Base-by-base conservation (phyloP, 805 yeast genomes). In the Saccharomyces paradoxus region DNA sequence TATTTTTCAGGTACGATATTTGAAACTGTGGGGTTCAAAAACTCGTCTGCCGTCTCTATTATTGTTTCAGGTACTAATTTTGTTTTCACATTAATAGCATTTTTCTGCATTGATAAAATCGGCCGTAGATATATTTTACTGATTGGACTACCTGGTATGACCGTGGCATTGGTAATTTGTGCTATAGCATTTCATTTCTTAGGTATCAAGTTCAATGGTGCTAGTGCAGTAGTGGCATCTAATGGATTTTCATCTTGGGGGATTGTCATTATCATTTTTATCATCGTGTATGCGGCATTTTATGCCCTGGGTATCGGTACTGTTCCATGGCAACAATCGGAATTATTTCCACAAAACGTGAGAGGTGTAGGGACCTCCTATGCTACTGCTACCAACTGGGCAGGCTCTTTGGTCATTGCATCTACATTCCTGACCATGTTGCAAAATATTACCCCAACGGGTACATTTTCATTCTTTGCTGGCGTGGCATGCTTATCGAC, bases 281-380 rank as follows among this genome's bases (percentile, higher is more conserved):
- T 91, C 88, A 89, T 92, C 59, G 69, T 82, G 46, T 94, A 77
- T 67, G 97, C 91, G 49, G 97, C 96, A 2, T 83, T 86, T 53
- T 92, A 91, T 69, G 96, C 97, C 50, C 76, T 89, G 60, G 98
- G 98, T 61, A 88, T 91, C 61, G 99, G 99, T 73, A 91, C 92
- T 70, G 94, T 89, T 53, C 97, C 98, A 54, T 92, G 99, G 99
- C 96, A 92, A 68, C 97, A 94, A 68, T 86, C 92, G 55, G 99
- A 92, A 72, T 75, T 92, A 66, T 90, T 94, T 74, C 94, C 97
- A 37, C 96, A 91, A 77, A 81, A 83, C 58, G 97, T 92, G 32
- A 83, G 99, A 69, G 96, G 96, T 56, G 78, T 89, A 49, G 98
- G 98, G 57, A 84, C 90, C 9, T 88, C 96, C 55, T 85, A 82